These are phyloP conservation scores for Globisporangium cystogenes DNA, from an alignment of 352 stramenopile species.

Conservation along the genomic window DNA sequence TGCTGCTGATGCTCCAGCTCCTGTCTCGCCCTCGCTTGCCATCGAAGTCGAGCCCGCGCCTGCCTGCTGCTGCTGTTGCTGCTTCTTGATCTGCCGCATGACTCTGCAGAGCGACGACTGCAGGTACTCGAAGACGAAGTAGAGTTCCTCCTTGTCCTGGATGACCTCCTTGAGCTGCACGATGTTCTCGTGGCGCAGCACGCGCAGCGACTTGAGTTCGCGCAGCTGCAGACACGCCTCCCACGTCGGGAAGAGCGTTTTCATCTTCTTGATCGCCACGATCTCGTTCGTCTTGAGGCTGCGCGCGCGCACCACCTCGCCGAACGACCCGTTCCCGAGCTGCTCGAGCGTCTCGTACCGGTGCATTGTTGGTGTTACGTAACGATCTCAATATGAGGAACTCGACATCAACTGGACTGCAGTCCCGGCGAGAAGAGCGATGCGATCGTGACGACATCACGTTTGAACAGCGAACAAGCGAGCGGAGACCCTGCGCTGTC, in stretches of 20 bases:
- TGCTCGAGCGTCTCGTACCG: constrained; percentile 90
- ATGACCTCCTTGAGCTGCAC: constrained; percentile 84
- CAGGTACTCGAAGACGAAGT: constrained; percentile 89
- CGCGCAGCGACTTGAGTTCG: constrained; percentile 71
- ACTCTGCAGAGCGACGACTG: constrained; percentile 74
- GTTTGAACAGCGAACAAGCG: too few species aligned
- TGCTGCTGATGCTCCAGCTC: not conserved
- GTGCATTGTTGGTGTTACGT: constrained; percentile 48
- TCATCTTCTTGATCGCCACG: constrained; percentile 87
- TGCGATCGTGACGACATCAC: too few species aligned
- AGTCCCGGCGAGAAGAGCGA: too few species aligned
- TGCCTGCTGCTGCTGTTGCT: constrained; percentile 13
- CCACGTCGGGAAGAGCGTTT: constrained; percentile 72
- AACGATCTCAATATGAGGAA: too few species aligned
- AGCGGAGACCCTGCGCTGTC: too few species aligned
- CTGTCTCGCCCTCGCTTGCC: not conserved
- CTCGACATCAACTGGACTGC: too few species aligned
- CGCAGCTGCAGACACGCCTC: constrained; percentile 79
- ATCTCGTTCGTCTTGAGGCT: constrained; percentile 90
- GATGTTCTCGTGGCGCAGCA: constrained; percentile 80
- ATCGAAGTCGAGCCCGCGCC: not conserved
- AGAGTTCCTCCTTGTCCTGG: constrained; percentile 82
- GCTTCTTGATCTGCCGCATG: constrained; percentile 41
- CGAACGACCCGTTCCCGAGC: constrained; percentile 92
- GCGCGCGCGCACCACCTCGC: constrained; percentile 88